A percentile compares a stretch with the other conserved stretches of the same genome.
These are phyloP conservation scores for Podila epigama DNA, from an alignment of 192 early-diverging fungal species.

Conservation along the genomic window DNA sequence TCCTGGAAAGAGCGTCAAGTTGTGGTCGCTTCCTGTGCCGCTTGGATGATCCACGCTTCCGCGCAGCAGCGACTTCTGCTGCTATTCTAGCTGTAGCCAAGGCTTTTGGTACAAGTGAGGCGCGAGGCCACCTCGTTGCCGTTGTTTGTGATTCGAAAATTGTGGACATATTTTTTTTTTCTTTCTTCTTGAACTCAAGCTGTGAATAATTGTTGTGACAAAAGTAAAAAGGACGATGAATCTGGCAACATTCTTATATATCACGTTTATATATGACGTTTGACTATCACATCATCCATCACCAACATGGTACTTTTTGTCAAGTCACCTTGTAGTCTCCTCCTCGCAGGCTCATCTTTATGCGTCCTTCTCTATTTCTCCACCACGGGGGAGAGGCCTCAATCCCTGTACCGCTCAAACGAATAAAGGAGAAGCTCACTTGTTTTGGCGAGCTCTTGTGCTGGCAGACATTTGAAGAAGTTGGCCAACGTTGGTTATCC, in stretches of 20 bases:
- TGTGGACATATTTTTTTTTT: no score
- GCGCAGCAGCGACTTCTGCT: not conserved
- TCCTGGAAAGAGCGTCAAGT: not conserved
- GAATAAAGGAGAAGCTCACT: slow-evolving; percentile 1
- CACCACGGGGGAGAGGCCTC: not conserved
- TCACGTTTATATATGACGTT: no score
- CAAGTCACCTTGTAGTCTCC: no score
- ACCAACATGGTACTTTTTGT: no score
- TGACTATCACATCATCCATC: no score
- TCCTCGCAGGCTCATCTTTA: not conserved
- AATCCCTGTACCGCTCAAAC: not conserved
- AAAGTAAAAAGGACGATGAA: no score
- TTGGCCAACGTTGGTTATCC: no score
- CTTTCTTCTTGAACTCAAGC: no score
- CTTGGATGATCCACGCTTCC: not conserved
- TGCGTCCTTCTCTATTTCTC: not conserved
- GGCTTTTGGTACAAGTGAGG: not conserved
- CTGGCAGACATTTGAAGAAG: no score
- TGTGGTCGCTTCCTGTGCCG: not conserved
- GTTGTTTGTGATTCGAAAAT: not conserved
- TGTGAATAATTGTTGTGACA: no score
- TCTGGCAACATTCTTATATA: no score
- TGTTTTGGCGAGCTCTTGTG: no score
- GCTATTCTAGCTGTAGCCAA: not conserved
- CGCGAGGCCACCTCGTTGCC: not conserved